Evolutionary conservation across 225 moss, liverwort and hornwort genomes (phyloP), one percentile per base, ranked within the genome.

Genomic region (Polytrichum formosum): DNA sequence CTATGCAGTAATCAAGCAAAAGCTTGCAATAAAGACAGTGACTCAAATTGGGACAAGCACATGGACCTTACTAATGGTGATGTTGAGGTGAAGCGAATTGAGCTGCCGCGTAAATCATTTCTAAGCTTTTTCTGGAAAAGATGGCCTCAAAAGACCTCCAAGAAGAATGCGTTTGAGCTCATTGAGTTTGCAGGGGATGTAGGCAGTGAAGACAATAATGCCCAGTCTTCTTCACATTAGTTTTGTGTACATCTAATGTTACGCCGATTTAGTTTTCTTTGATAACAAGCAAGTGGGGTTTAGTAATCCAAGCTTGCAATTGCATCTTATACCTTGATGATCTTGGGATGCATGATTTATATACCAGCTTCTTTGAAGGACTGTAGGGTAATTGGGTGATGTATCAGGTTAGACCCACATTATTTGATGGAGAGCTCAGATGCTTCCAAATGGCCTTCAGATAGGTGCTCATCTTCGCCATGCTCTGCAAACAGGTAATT

Each of bases 181-280:
- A 75, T 67, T 73, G 85, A 86, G 66, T 86, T 86, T 27, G 82
- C 85, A 64, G 71, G 77, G 61, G 77, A 82, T 72, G 65, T 1
- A 20, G 77, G 62, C 65, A 77, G 73, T 66, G 81, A 82, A 67
- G 71, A 79, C 26, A 68, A 63, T 66, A 54, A 54, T 63, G 74
- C 69, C 21, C 70, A 70, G 58, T 22, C 61, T 28, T 61, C 64
- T 25, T 77, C 59, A 61, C 16, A 7, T 33, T 54, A 33, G 46
- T 16, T 46, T 37, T 46, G 46, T 13, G 13, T 46, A 46, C 67
- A 59, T 30, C 62, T 55, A 13, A 68, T 64, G 54, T 70, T 26
- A 22, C 54, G 30, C 55, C 28, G 69, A 75, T 69, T 69, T 46
- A 68, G 37, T 46, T 76, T 28, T 20, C 53, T 61, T 63, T 30